Evolutionary conservation across 164 flowering plant species (phyloP), one percentile per base, ranked within the genome.

Genomic region (Magnolia sinica): DNA sequence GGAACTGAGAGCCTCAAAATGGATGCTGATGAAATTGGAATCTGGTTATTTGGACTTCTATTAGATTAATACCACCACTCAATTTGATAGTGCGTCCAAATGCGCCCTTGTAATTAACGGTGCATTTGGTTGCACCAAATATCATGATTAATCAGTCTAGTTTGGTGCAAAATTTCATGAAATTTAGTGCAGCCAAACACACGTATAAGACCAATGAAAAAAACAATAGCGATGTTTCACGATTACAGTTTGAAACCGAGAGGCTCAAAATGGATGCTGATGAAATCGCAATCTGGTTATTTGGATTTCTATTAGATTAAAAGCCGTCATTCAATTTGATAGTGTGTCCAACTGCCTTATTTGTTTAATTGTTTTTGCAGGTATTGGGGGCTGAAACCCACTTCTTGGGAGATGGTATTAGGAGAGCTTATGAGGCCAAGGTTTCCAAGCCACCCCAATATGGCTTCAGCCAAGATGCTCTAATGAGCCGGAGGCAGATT

Each of bases 341-440:
- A 55, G 61, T 10, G 8, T 70, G n/a, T 70, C 8, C 11, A 27
- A 27, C 11, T 13, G 70, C 5, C 63, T 68, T 37, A 37, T 37
- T 37, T 37, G 45, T 37, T 37, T 37, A 37, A 37, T 22, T 68
- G 29, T 23, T 16, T 24, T 63, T 65, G 8, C 61, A 85, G 85
- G 76, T 88, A 4, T 80, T 96, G 61, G 97, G 97, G 1, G 98
- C 95, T 1, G 95, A 96, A 85, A 64, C 88, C 9, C 98, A 94
- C 74, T 96, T 91, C 82, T 88, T 96, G 24, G 91, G 89, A 8
- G 97, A 96, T 69, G 98, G 99, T 2, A 96, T 96, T 7, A 79
- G 88, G 73, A 83, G 98, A 59, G 91, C 94, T 0, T 96, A 88
- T 77, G 96, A 92, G 67, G 86, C 95, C 76, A 94, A 86, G 89